Evolutionary conservation across 169 alveolate genomes (phyloP).

Genomic region (Babesia bigemina): DNA sequence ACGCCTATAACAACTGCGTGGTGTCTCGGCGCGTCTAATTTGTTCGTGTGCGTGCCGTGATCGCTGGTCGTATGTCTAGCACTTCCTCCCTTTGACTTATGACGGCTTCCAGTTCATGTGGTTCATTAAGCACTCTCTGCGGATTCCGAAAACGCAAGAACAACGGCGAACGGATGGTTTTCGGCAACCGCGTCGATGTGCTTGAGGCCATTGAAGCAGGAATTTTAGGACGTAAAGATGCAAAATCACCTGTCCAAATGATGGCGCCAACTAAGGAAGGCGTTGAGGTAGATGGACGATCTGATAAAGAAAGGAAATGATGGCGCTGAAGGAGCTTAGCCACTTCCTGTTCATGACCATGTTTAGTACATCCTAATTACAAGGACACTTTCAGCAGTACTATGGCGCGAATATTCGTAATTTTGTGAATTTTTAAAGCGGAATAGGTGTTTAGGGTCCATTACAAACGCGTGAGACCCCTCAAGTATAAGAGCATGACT

Average conservation of each 20-base stretch:
- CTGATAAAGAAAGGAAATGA: neutral
- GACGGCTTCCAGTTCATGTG: neutral
- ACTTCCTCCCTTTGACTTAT: neutral
- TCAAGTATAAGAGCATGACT: no score
- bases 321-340: neutral
- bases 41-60: no score
- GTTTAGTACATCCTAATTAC: no score
- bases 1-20: no score
- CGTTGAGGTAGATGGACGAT: neutral
- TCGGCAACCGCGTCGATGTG: conserved; percentile 3
- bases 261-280: neutral
- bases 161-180: neutral
- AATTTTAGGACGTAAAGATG: neutral
- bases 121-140: neutral
- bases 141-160: neutral
- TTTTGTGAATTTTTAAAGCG: no score
- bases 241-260: neutral
- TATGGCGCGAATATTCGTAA: no score
- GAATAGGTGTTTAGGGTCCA: no score
- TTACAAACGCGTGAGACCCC: no score
- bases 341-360: no score
- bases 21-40: no score
- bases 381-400: no score
- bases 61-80: no score
- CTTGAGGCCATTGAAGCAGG: conserved; percentile 20